Conservation (phyloP, 768 basidiomycete species). For the Lentinus tigrinus region DNA sequence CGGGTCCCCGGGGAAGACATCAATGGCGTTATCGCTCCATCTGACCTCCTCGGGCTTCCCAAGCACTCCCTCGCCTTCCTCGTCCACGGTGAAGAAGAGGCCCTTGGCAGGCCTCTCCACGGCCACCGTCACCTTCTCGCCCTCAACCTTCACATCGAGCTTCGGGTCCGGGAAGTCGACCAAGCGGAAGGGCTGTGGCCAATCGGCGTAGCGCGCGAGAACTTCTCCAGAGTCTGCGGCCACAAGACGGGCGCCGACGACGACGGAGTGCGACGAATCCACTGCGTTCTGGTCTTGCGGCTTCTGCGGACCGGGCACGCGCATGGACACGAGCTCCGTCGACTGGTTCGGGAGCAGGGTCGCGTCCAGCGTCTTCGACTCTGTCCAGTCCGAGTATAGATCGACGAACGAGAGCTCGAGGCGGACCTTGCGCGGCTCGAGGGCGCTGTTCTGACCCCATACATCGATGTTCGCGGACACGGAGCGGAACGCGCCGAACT, state of each 20-base stretch:
- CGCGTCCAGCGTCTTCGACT: conserved; percentile 18
- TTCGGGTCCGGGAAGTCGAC: conserved; percentile 31
- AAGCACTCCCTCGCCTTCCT: conserved; percentile 21
- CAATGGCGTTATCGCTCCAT: conserved; percentile 89
- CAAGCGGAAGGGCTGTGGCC: conserved; percentile 40
- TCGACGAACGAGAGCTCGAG: conserved; percentile 66
- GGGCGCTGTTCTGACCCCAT: conserved; percentile 82
- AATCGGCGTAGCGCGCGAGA: conserved; percentile 71
- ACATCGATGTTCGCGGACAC: conserved; percentile 70
- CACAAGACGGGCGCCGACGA: conserved; percentile 67
- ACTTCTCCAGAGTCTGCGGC: conserved; percentile 49
- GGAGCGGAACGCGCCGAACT: conserved; percentile 54
- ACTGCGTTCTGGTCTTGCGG: conserved; percentile 5
- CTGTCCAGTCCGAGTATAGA: conserved; percentile 41
- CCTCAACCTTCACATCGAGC: conserved; percentile 32
- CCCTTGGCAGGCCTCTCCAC: conserved; percentile 76
- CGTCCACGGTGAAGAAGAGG: conserved; percentile 73
- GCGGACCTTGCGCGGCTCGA: conserved; percentile 51
- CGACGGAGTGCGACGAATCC: conserved; percentile 40
- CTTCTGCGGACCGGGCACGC: conserved; percentile 24
- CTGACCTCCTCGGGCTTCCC: conserved; percentile 31
- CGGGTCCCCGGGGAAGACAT: conserved; percentile 81
- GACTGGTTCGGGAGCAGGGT: conserved; percentile 38
- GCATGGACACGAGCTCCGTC: conserved; percentile 38
- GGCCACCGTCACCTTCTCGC: conserved; percentile 54